phyloP scores from a whole-genome alignment of 306 rosid genomes.

The Ziziphus jujuba region DNA sequence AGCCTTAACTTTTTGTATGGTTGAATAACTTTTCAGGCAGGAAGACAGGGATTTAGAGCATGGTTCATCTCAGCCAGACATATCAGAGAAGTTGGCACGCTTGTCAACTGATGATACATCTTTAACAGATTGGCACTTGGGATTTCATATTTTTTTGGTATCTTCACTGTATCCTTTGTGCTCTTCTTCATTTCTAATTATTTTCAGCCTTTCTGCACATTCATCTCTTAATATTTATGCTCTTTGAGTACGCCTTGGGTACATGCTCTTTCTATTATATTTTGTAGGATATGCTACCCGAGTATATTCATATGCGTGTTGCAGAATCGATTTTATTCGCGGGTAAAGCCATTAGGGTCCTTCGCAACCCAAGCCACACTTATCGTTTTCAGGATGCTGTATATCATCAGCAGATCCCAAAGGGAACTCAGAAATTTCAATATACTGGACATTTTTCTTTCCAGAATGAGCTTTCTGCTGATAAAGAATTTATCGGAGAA shows the following conservation, averaged over 20 bases:
- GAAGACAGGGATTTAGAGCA: constrained; percentile 70
- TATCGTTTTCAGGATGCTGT: constrained; percentile 59
- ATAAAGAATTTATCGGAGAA: constrained; percentile 60
- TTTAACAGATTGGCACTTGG: constrained; percentile 92
- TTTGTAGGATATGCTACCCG: constrained; percentile 93
- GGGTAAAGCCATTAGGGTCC: constrained; percentile 92
- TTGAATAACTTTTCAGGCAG: constrained; percentile 63
- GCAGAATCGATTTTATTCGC: constrained; percentile 95
- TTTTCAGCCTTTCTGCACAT: neutral
- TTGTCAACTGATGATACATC: constrained; percentile 72
- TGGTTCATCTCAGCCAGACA: constrained; percentile 55
- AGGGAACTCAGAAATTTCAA: constrained; percentile 62
- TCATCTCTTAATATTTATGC: neutral
- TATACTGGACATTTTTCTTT: constrained; percentile 58
- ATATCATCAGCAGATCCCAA: constrained; percentile 57
- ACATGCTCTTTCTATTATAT: neutral
- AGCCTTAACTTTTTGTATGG: constrained; percentile 22
- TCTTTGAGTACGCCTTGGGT: neutral
- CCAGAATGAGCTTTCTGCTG: constrained; percentile 57
- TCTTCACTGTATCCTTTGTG: constrained; percentile 7
- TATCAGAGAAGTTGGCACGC: constrained; percentile 67
- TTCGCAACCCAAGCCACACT: constrained; percentile 84
- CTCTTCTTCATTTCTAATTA: neutral
- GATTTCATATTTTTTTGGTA: constrained; percentile 91
- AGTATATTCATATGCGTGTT: constrained; percentile 80